phyloP scores from a whole-genome alignment of 257 asterid genomes.

The Scutellaria galericulata region DNA sequence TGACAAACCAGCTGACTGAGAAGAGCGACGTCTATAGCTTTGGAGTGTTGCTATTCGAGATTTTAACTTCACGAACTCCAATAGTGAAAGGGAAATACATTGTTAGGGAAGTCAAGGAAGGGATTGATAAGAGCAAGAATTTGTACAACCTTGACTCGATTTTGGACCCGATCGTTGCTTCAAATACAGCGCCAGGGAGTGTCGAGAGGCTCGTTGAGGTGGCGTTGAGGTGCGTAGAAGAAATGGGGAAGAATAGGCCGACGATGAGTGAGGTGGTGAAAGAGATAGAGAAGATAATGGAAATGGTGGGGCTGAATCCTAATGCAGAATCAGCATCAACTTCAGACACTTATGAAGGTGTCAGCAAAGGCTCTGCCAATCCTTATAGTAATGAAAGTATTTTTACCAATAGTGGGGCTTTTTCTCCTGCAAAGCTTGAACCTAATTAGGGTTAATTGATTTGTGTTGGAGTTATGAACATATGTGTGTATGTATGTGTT shows the following conservation, averaged over 20 bases:
- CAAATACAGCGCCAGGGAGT: conserved; percentile 52
- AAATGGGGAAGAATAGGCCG: conserved; percentile 61
- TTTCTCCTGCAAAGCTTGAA: conserved; percentile 51
- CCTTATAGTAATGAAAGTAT: conserved; percentile 75
- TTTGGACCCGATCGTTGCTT: conserved; percentile 72
- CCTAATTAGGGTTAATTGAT: conserved; percentile 49
- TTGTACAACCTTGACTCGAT: conserved; percentile 65
- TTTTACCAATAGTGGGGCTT: conserved; percentile 52
- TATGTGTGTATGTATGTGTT: neutral
- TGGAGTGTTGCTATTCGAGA: conserved; percentile 73
- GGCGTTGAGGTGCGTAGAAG: conserved; percentile 72
- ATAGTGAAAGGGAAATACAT: conserved; percentile 77
- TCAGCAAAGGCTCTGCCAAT: conserved; percentile 50
- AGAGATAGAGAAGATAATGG: conserved; percentile 82
- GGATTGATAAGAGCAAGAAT: conserved; percentile 64
- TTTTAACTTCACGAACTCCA: conserved; percentile 73
- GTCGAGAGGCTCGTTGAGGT: conserved; percentile 72
- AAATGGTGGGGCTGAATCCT: conserved; percentile 75
- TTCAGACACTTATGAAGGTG: conserved; percentile 66
- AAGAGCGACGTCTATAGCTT: conserved; percentile 95
- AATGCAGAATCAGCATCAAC: conserved; percentile 72
- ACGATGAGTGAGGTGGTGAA: conserved; percentile 82
- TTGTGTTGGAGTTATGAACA: neutral
- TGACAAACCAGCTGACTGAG: conserved; percentile 82
- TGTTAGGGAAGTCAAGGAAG: conserved; percentile 66